Conservation (phyloP, 2,329 filamentous ascomycete genomes). For the Beauveria asiatica region DNA sequence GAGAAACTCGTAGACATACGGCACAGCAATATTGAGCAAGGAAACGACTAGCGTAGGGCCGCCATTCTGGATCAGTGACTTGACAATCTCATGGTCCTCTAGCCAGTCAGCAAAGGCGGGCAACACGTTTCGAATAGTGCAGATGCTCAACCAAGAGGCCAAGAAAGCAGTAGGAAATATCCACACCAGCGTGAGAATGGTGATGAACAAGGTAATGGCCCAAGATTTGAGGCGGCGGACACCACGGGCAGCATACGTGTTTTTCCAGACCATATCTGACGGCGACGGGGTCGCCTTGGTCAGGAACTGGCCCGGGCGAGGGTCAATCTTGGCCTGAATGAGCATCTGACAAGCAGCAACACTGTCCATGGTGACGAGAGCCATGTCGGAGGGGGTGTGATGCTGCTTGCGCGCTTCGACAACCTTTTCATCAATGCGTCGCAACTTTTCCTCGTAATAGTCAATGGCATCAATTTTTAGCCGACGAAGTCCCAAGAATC, state of each 20-base stretch:
- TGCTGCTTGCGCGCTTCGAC: slow-evolving; percentile 60
- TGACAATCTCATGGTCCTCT: slow-evolving; percentile 57
- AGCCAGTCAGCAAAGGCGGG: slow-evolving; percentile 63
- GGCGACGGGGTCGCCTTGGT: slow-evolving; percentile 83
- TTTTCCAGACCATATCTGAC: slow-evolving; percentile 88
- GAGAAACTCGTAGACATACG: slow-evolving; percentile 89
- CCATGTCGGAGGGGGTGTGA: slow-evolving; percentile 71
- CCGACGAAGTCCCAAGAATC: slow-evolving; percentile 62
- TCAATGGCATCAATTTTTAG: slow-evolving; percentile 83
- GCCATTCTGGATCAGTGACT: slow-evolving; percentile 76
- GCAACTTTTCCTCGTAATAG: slow-evolving; percentile 83
- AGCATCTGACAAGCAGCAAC: slow-evolving; percentile 92
- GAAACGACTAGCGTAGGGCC: slow-evolving; percentile 80
- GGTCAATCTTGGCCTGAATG: slow-evolving; percentile 87
- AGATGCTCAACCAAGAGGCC: slow-evolving; percentile 70
- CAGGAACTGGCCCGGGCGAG: slow-evolving; percentile 74
- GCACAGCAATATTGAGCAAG: slow-evolving; percentile 79
- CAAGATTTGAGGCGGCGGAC: slow-evolving; percentile 71
- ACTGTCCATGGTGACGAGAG: slow-evolving; percentile 96
- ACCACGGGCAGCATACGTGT: slow-evolving; percentile 74
- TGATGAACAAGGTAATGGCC: slow-evolving; percentile 76
- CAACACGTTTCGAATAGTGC: slow-evolving; percentile 66
- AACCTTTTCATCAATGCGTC: slow-evolving; percentile 69
- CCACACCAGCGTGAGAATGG: slow-evolving; percentile 80
- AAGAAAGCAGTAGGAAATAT: slow-evolving; percentile 72